Evolutionary conservation across 768 basidiomycete species (phyloP), one percentile per base, ranked within the genome.

Genomic region (Amanita inopinata): DNA sequence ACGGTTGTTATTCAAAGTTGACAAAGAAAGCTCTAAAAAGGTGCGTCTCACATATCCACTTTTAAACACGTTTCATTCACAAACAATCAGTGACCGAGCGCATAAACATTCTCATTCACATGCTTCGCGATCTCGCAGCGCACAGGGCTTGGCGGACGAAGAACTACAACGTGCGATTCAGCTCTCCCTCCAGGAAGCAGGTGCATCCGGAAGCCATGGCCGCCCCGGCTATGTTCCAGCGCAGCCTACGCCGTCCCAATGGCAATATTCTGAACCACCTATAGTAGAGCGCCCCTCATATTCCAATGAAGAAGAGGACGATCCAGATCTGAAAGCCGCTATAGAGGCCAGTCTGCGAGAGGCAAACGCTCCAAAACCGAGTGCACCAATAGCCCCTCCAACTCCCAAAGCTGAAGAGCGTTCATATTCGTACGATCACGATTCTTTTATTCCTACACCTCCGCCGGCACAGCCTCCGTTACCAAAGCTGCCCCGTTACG

Each of bases 341-440:
- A 99, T 99, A 38, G 91, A 97, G 56, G 96, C 96, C 0, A 90
- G 86, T 56, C 60, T 99, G 48, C 71, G 80, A n/a, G 96, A 99
- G 53, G 81, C 75, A 2, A 78, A 70, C 46, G 80, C 84, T 8
- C 82, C 83, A 0, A 77, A 70, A 48, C 80, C 89, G 5, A 89
- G 86, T 52, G 87, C 86, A 0, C 90, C 91, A 0, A 60, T 73
- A 12, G 74, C 70, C 7, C 53, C 74, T 5, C 75, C 83, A 38
- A 67, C 74, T 2, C 66, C 75, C 2, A 62, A 64, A 14, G 55
- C 59, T 1, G 76, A 80, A 43, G 63, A 71, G 4, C 43, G 53
- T 4, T 40, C 61, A 4, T 62, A 57, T 37, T 57, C 64, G 0
- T 62, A 66, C 23, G 56, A 56, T 4, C 67, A 73, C 46, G 61